Base-by-base conservation (phyloP, 805 yeast species). In the Zygosaccharomyces gambellarensis region DNA sequence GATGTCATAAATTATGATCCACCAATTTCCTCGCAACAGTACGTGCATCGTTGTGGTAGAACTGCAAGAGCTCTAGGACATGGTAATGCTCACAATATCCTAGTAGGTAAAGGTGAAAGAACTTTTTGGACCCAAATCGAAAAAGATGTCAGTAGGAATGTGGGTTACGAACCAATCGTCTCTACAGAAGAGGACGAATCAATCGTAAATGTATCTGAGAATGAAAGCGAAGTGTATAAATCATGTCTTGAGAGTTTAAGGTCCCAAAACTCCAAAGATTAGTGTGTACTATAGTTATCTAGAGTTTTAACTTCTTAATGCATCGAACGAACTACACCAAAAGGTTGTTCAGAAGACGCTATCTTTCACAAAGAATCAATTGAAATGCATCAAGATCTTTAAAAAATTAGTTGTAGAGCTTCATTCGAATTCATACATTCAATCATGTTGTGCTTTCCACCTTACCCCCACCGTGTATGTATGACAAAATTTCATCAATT, bases 1-100 rank as follows among this genome's bases (percentile, higher is more conserved):
- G 79, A 81, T 53, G 97, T 94, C 10, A 71, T 94, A 45, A 94
- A 94, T 68, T 94, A 94, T 67, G 98, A 94, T 63, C 67, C 90
- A 47, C 99, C 99, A 21, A 75, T 80, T 23, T 85, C 96, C 1
- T 77, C 90, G 0, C 83, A 95, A 55, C 98, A 94, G 59, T 94
- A 94, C 58, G 89, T 94, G 25, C 99, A 94, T 69, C 79, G 99
- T 61, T 89, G 90, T 36, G 99, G 99, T 36, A 83, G 99, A 72
- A 90, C 98, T 0, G 97, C 98, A 1, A 81, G 99, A 70, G 99
- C 99, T 2, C 83, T 85, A 45, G 79, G 82, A 31, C 46, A 56
- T 0, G 99, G 99, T 63, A 70, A 72, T 32, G 96, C 96, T 0
- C 78, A 82, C 63, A 85, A 81, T 42, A 65, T 92, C 23, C 73